A percentile compares a stretch with the other conserved stretches of the same genome.
These are phyloP conservation scores for Adansonia grandidieri DNA, from an alignment of 441 rosid species.

Conservation along the genomic window DNA sequence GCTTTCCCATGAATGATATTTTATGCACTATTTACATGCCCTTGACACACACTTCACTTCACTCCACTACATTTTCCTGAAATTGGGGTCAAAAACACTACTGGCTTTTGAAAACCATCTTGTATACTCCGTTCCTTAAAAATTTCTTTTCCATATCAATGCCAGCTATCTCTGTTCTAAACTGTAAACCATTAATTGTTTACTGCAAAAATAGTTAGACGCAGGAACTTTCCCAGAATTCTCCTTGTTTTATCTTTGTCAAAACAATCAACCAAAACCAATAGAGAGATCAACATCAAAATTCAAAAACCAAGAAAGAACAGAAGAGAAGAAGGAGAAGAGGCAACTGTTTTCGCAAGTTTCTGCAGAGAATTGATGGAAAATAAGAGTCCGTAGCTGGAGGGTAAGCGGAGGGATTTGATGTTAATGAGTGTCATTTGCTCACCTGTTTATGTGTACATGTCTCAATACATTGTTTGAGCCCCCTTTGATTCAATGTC, in stretches of 20 bases:
- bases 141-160: conserved; percentile 31
- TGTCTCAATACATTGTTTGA: conserved; percentile 75
- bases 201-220: conserved; percentile 25
- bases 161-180: conserved; percentile 49
- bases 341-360: conserved; percentile 25
- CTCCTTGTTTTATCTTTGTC: conserved; percentile 38
- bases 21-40: not conserved
- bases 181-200: conserved; percentile 24
- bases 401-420: conserved; percentile 83
- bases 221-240: conserved; percentile 29
- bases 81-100: not conserved
- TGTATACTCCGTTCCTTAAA: not conserved
- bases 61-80: no score
- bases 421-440: conserved; percentile 78
- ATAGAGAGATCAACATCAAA: conserved; percentile 28
- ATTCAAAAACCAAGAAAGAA: conserved; percentile 31
- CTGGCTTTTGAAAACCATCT: not conserved
- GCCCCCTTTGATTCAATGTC: conserved; percentile 73
- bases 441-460: conserved; percentile 65
- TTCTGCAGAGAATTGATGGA: conserved; percentile 37
- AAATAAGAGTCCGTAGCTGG: conserved; percentile 55
- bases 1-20: conserved; percentile 38
- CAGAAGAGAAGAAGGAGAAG: conserved; percentile 20
- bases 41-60: not conserved
- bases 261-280: conserved; percentile 34